Conservation (phyloP, 1,284 basidiomycete species). For the Irpex sp. region DNA sequence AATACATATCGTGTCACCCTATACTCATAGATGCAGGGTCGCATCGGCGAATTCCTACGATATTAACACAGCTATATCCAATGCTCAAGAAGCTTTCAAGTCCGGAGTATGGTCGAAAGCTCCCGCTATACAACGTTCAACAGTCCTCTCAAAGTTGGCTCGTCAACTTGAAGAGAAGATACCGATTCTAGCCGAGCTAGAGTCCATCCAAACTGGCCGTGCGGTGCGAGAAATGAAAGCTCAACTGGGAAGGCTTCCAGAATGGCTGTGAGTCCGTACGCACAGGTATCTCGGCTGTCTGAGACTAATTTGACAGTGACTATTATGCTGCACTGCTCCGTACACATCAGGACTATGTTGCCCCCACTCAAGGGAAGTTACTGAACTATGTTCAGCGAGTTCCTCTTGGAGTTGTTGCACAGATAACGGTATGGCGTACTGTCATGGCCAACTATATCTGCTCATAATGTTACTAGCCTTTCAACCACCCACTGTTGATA, state of each 20-base stretch:
- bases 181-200: constrained; percentile 60
- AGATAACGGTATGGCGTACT: constrained; percentile 60
- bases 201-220: constrained; percentile 73
- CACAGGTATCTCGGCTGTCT: neutral
- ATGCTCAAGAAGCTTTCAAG: constrained; percentile 55
- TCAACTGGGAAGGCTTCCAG: constrained; percentile 69
- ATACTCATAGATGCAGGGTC: constrained; percentile 29
- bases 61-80: constrained; percentile 47
- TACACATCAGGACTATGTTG: constrained; percentile 63
- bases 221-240: constrained; percentile 75
- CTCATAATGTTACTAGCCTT: constrained; percentile 48
- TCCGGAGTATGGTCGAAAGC: constrained; percentile 70
- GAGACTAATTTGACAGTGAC: constrained; percentile 43
- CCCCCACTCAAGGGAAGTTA: constrained; percentile 76
- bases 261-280: constrained; percentile 66
- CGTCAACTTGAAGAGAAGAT: constrained; percentile 52
- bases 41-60: constrained; percentile 39
- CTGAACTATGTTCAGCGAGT: constrained; percentile 76
- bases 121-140: constrained; percentile 54
- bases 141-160: constrained; percentile 64
- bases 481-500: constrained; percentile 81
- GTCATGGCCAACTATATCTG: neutral
- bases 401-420: constrained; percentile 80
- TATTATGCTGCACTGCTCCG: constrained; percentile 74
- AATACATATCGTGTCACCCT: neutral